These are phyloP conservation scores for Tolypocladium pustulatum DNA, from an alignment of 2,329 filamentous ascomycete species.

Conservation along the genomic window DNA sequence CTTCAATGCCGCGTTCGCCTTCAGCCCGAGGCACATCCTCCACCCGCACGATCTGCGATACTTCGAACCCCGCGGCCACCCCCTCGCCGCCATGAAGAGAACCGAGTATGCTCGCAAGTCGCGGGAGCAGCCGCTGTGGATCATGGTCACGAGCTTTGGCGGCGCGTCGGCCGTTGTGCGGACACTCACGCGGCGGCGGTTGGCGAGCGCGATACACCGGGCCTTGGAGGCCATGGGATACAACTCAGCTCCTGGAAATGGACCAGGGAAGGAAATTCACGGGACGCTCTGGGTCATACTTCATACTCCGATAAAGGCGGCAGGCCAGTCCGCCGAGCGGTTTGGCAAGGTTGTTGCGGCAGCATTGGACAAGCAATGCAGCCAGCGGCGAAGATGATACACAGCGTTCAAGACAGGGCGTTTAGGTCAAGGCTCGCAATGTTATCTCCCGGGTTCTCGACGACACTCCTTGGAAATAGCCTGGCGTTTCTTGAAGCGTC, in stretches of 20 bases:
- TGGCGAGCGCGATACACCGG: slow-evolving; percentile 16
- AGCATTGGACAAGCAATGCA: slow-evolving; percentile 6
- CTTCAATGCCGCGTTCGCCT: slow-evolving; percentile 14
- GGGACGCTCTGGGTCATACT: slow-evolving; percentile 16
- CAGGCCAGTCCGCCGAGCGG: slow-evolving; percentile 3
- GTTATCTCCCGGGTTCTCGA: not conserved
- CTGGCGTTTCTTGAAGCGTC: not conserved
- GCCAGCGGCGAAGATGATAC: not conserved
- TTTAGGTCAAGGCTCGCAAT: not conserved
- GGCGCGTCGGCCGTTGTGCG: slow-evolving; percentile 13
- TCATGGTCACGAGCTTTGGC: slow-evolving; percentile 11
- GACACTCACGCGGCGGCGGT: slow-evolving; percentile 11
- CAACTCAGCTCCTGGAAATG: slow-evolving; percentile 3
- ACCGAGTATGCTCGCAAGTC: slow-evolving; percentile 15
- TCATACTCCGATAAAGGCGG: slow-evolving; percentile 8
- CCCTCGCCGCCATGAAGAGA: slow-evolving; percentile 15
- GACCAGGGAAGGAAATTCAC: slow-evolving; percentile 6
- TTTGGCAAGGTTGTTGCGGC: slow-evolving; percentile 12
- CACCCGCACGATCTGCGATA: slow-evolving; percentile 20
- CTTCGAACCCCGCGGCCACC: slow-evolving; percentile 21
- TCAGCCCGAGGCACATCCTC: slow-evolving; percentile 18
- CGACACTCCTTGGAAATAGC: not conserved
- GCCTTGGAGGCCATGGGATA: slow-evolving; percentile 17
- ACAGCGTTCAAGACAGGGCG: not conserved
- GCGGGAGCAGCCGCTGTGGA: slow-evolving; percentile 20